Conservation (phyloP, 2,329 filamentous ascomycete species). For the Pseudonectria foliicola region DNA sequence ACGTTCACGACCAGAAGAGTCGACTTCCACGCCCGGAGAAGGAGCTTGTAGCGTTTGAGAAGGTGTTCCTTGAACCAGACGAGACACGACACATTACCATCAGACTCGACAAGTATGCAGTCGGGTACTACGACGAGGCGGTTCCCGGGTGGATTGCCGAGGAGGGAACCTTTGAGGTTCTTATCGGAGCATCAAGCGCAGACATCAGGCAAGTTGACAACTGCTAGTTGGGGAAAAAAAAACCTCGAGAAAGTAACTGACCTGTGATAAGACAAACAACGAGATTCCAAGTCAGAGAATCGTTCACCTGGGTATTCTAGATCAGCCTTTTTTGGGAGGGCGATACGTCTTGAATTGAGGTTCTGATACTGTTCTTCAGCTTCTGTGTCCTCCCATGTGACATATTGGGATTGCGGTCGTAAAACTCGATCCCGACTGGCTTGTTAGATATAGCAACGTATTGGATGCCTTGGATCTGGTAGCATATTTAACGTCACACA, state of each 20-base stretch:
- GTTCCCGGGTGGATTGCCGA: conserved; percentile 58
- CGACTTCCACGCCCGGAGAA: conserved; percentile 60
- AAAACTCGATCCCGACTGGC: too few species aligned
- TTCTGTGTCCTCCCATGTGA: too few species aligned
- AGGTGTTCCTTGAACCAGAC: conserved; percentile 51
- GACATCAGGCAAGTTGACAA: conserved; percentile 52
- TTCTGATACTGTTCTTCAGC: too few species aligned
- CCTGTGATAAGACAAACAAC: conserved; percentile 32
- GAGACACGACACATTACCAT: conserved; percentile 45
- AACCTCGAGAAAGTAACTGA: conserved; percentile 2
- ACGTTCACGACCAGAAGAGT: conserved; percentile 57
- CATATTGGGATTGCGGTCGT: too few species aligned
- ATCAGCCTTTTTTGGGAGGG: not conserved
- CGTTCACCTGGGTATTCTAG: conserved; percentile 60
- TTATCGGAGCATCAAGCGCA: conserved; percentile 54
- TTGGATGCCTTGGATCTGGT: too few species aligned
- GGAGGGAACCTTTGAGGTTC: conserved; percentile 52
- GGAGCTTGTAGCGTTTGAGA: conserved; percentile 64
- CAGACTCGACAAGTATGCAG: conserved; percentile 41
- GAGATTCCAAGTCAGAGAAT: conserved; percentile 53
- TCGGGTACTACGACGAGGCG: conserved; percentile 56
- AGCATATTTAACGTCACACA: too few species aligned
- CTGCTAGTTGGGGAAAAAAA: not conserved
- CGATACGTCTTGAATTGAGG: too few species aligned
- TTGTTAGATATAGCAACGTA: too few species aligned